Conservation (phyloP, 192 early-diverging fungal species). For the Coemansia sp. region DNA sequence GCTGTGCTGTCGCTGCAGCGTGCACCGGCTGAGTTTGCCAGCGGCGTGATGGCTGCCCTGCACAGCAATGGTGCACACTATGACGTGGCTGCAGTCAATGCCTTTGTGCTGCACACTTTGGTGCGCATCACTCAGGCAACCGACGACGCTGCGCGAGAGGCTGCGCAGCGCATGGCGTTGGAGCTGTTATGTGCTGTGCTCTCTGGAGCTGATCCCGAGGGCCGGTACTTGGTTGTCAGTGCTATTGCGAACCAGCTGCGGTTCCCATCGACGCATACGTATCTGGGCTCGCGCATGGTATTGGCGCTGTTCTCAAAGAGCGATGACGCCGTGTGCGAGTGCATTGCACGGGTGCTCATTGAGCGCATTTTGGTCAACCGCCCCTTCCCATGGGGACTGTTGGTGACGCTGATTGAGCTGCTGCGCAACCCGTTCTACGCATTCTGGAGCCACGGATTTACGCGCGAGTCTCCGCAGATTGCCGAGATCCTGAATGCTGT, state of each 20-base stretch:
- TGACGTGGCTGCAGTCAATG: slow-evolving; percentile 77
- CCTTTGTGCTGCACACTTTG: slow-evolving; percentile 85
- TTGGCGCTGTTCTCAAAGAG: slow-evolving; percentile 73
- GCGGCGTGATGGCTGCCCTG: slow-evolving; percentile 1
- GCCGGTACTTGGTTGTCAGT: slow-evolving; percentile 84
- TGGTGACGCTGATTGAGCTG: slow-evolving; percentile 97
- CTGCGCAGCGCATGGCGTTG: slow-evolving; percentile 60
- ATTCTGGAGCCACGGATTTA: slow-evolving; percentile 70
- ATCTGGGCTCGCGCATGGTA: slow-evolving; percentile 86
- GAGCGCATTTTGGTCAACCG: slow-evolving; percentile 95
- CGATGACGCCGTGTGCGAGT: slow-evolving; percentile 85
- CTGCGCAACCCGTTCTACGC: slow-evolving; percentile 84
- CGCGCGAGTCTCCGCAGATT: slow-evolving; percentile 49
- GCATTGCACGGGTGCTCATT: slow-evolving; percentile 89
- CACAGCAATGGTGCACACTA: slow-evolving; percentile 51
- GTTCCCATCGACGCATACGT: slow-evolving; percentile 96
- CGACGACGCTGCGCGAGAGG: slow-evolving; percentile 29
- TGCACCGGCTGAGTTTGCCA: slow-evolving; percentile 36
- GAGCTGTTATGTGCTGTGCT: slow-evolving; percentile 82
- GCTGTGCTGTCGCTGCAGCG: slow-evolving; percentile 59
- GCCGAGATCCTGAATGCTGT: slow-evolving; percentile 52
- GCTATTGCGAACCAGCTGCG: slow-evolving; percentile 96
- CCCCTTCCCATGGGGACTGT: slow-evolving; percentile 95
- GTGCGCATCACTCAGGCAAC: slow-evolving; percentile 66
- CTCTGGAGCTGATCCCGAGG: slow-evolving; percentile 58